Evolutionary conservation across 495 filamentous ascomycete genomes (phyloP), one percentile per base, ranked within the genome.

Genomic region (Cladorrhinum samala): DNA sequence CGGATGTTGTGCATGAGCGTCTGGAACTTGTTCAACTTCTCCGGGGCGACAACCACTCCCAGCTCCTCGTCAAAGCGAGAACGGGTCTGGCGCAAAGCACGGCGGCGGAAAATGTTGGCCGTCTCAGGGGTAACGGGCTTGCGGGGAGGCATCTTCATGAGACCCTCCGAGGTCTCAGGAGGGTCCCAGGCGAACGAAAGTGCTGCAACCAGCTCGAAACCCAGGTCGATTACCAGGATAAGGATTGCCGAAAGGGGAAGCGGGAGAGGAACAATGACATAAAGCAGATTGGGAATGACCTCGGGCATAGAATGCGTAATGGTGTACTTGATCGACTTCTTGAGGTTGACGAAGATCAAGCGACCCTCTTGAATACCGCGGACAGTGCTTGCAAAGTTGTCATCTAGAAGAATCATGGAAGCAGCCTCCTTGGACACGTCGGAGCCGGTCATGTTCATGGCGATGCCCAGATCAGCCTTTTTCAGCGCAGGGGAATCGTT

Each of bases 371-470:
- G 74, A 48, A 86, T 74, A 23, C 76, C 83, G 30, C 71, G 83
- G 23, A 91, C 82, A 43, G 89, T 93, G 2, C 81, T 85, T 13
- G 87, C 88, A 60, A 94, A 94, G 68, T 91, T 91, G 65, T 92
- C 89, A 54, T 89, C 85, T 0, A 84, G 81, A 23, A 95, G 74
- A 13, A 95, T 83, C 65, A 95, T 83, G 55, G 89, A 86, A 0
- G 87, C 85, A 2, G 89, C 89, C 60, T 91, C 87, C 62, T 89
- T 91, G n/a, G 89, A 86, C 18, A 92, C 88, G 66, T 95, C 89
- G 24, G 82, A 86, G 1, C 89, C 88, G 14, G 78, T 74, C 47
- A 83, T 74, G 27, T 86, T 86, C 86, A 93, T 90, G 6, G 88
- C 87, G 63, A 95, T 91, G 58, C 89, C 89, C 33, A 93, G 81